These are phyloP conservation scores for Grosmannia huntii DNA, from an alignment of 2,329 filamentous ascomycete genomes.

Conservation along the genomic window DNA sequence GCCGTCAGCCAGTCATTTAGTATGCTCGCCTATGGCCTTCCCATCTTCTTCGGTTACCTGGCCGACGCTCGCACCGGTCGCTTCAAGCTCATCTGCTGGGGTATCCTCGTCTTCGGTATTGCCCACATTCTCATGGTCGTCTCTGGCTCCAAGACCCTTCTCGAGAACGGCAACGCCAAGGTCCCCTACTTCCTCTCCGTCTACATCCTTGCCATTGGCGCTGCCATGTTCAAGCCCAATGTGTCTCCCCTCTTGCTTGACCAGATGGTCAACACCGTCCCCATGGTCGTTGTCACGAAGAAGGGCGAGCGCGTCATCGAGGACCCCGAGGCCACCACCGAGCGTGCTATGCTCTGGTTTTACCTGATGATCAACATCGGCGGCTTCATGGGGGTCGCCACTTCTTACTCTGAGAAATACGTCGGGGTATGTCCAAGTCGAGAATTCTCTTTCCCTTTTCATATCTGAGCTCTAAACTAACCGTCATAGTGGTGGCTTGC, in stretches of 20 bases:
- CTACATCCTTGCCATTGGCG: constrained; percentile 45
- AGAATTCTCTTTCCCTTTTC: neutral
- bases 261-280: constrained; percentile 48
- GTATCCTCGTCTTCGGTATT: constrained; percentile 52
- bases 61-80: constrained; percentile 59
- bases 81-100: constrained; percentile 58
- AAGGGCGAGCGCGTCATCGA: constrained; percentile 56
- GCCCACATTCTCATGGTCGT: constrained; percentile 57
- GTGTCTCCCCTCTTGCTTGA: constrained; percentile 61
- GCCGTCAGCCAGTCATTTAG: constrained; percentile 41
- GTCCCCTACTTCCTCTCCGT: constrained; percentile 49
- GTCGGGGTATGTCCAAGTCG: constrained; percentile 42
- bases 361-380: constrained; percentile 59
- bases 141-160: constrained; percentile 35
- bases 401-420: constrained; percentile 63
- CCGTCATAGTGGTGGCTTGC: constrained; percentile 40
- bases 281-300: constrained; percentile 38
- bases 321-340: constrained; percentile 55
- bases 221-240: constrained; percentile 73
- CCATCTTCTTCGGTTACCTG: constrained; percentile 40
- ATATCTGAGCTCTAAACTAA: neutral
- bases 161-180: constrained; percentile 31
- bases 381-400: constrained; percentile 48
- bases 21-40: constrained; percentile 44
- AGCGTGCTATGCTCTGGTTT: constrained; percentile 54